phyloP scores from a whole-genome alignment of 345 rosid species.

The Camelina sativa region DNA sequence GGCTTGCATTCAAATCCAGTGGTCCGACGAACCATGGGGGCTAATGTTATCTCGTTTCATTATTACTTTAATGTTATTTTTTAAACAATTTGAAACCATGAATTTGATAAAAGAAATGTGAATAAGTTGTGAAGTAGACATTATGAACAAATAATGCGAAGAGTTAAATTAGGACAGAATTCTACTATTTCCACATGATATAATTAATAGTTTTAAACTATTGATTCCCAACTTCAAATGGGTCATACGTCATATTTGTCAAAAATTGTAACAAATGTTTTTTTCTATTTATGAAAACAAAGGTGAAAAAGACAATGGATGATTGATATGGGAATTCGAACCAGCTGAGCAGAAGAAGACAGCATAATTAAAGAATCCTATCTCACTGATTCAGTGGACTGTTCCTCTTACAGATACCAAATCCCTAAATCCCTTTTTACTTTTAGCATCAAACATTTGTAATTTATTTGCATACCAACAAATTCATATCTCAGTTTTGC shows the following conservation, averaged over 20 bases:
- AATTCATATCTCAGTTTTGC: constrained; percentile 44
- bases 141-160: neutral
- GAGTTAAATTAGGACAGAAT: neutral
- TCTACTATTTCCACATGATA: neutral
- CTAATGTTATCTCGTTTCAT: neutral
- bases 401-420: constrained; percentile 34
- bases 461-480: constrained; percentile 40
- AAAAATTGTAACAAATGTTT: neutral
- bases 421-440: constrained; percentile 25
- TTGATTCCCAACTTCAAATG: neutral
- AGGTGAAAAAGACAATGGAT: constrained; percentile 43
- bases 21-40: neutral
- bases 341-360: constrained; percentile 39
- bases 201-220: neutral
- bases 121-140: neutral
- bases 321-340: constrained; percentile 41
- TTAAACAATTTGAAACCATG: neutral
- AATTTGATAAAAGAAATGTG: neutral
- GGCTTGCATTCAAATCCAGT: too few species aligned
- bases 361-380: constrained; percentile 30
- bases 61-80: neutral
- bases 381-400: constrained; percentile 45
- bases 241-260: neutral
- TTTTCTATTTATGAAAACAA: constrained; percentile 33
- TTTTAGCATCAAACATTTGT: constrained; percentile 13